Base-by-base conservation (phyloP, 2,329 filamentous ascomycete genomes). In the Huntiella savannae region DNA sequence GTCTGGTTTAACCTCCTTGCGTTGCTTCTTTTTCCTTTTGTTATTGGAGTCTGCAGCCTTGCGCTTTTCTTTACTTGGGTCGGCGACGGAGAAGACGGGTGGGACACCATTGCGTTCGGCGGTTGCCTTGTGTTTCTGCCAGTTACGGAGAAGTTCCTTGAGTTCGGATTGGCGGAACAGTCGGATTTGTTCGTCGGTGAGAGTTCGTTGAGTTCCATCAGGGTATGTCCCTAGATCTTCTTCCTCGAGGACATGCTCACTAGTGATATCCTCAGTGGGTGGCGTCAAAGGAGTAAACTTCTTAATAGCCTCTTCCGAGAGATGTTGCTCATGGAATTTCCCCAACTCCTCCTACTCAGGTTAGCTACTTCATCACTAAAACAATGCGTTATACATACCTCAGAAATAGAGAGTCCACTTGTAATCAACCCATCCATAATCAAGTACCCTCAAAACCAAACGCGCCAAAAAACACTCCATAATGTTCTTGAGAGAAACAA, bases 101-200 rank as follows among this genome's bases (percentile, higher is more conserved):
- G 32, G 13, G 12, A 49, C 36, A 15, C 35, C 43, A 4, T 34
- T 19, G 34, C 43, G 46, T 19, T 45, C 47, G 10, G 47, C 47
- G n/a, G 39, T 15, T 13, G 47, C 47, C 35, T 49, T 49, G 11
- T 43, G 43, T 40, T 49, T 49, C 11, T 49, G 33, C 47, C 47
- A 49, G 35, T 48, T 28, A 19, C 74, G 73, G 19, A 82, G 65
- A 35, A 93, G 64, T 10, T 73, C 63, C 56, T 91, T 78, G 16
- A 93, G 71, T 60, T 96, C 88, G 2, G 82, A 88, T 57, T 92
- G 84, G 51, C 87, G 73, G 59, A 95, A 95, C 51, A 94, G 88
- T 45, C 75, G 75, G 54, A 95, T 84, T 64, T 95, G 83, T 54
- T 86, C 82, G 56, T 95, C 83, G 7, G 87, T 95, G 55, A 96